Conservation (phyloP, 148 eudicot species). For the Cornus controversa region DNA sequence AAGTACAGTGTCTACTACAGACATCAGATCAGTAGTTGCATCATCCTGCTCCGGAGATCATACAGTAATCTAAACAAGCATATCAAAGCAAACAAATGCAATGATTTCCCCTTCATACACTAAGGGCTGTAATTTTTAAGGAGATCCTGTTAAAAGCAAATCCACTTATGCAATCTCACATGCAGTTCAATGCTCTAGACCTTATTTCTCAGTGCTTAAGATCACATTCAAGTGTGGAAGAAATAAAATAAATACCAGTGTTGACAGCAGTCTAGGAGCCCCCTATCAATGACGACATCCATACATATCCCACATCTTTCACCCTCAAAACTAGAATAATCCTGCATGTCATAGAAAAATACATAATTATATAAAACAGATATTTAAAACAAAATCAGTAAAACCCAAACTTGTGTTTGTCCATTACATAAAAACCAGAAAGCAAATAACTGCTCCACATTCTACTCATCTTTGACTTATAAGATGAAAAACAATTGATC, state of each 20-base stretch:
- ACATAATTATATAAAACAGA: not conserved
- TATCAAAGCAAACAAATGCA: not conserved
- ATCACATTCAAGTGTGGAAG: not conserved
- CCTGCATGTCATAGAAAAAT: constrained; percentile 41
- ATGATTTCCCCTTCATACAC: not conserved
- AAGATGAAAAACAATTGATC: not conserved
- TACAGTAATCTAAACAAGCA: not conserved
- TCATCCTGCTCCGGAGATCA: not conserved
- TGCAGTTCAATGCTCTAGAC: too few species aligned
- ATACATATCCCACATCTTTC: constrained; percentile 97
- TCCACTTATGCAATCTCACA: not conserved
- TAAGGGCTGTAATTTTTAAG: not conserved
- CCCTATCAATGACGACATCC: constrained; percentile 80
- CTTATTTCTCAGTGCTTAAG: not conserved
- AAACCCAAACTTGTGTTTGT: not conserved
- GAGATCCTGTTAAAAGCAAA: not conserved
- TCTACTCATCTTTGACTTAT: not conserved
- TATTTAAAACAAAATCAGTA: constrained; percentile 2
- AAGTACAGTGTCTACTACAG: too few species aligned
- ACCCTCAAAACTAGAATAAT: constrained; percentile 53
- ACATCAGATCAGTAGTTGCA: not conserved
- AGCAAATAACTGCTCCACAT: not conserved
- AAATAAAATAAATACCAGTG: constrained; percentile 59
- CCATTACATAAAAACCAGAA: not conserved
- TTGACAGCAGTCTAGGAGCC: constrained; percentile 94